Evolutionary conservation across 352 stramenopile species (phyloP).

Genomic region (Globisporangium cylindrosporum): DNA sequence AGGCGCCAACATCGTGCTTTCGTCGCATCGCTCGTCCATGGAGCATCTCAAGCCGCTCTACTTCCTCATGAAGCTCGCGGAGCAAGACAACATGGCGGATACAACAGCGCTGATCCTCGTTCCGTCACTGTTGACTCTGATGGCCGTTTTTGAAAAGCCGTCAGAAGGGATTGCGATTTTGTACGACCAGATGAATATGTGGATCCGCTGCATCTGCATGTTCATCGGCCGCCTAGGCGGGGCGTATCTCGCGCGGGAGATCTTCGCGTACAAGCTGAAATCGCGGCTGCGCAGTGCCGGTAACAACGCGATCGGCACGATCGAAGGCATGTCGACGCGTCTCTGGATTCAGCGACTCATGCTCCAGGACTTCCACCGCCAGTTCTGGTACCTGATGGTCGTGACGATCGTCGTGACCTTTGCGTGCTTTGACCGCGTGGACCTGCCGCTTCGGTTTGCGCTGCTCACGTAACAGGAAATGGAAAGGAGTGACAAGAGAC

Average conservation of each 20-base stretch:
- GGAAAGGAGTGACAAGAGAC: not conserved
- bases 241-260: slow-evolving; percentile 75
- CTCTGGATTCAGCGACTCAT: slow-evolving; percentile 86
- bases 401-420: slow-evolving; percentile 84
- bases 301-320: slow-evolving; percentile 23
- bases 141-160: slow-evolving; percentile 75
- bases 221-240: slow-evolving; percentile 72
- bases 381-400: slow-evolving; percentile 86
- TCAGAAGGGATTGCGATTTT: slow-evolving; percentile 56
- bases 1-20: slow-evolving; percentile 2
- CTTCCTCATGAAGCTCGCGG: slow-evolving; percentile 86
- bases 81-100: slow-evolving; percentile 89
- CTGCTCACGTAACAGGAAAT: slow-evolving; percentile 35
- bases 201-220: slow-evolving; percentile 85
- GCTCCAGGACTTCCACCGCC: slow-evolving; percentile 79
- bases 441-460: slow-evolving; percentile 72
- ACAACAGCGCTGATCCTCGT: slow-evolving; percentile 84
- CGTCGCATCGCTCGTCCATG: slow-evolving; percentile 7
- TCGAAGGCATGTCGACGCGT: slow-evolving; percentile 65
- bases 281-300: slow-evolving; percentile 33
- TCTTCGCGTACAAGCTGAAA: slow-evolving; percentile 83
- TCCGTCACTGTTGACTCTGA: slow-evolving; percentile 69
- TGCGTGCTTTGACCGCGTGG: slow-evolving; percentile 77
- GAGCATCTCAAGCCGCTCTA: slow-evolving; percentile 69
- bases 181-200: slow-evolving; percentile 72